Conservation (phyloP, 352 stramenopile genomes). For the Globisporangium megalacanthum region DNA sequence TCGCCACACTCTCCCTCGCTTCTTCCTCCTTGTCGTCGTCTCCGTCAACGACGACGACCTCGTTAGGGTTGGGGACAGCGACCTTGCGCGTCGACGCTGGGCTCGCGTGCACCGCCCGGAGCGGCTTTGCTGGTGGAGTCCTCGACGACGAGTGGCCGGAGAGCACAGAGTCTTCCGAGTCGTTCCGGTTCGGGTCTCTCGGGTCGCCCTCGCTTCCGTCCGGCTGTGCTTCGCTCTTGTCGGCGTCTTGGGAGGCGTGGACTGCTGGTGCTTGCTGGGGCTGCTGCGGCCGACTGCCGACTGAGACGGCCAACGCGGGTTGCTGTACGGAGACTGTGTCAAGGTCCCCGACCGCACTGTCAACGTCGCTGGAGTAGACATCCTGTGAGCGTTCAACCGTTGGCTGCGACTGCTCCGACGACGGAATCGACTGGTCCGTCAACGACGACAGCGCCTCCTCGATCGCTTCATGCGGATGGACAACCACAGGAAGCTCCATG, state of each 20-base stretch:
- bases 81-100: background rate
- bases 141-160: conserved; percentile 21
- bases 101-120: background rate
- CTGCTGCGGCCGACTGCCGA: conserved; percentile 2
- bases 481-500: background rate
- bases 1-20: background rate
- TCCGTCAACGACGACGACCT: background rate
- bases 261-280: background rate
- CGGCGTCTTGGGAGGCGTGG: background rate
- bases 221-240: conserved; percentile 3
- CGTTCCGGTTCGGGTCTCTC: conserved; percentile 12
- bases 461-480: too few relatives aligned
- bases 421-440: conserved; percentile 13
- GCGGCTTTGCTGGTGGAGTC: conserved; percentile 14
- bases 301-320: too few relatives aligned
- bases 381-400: background rate
- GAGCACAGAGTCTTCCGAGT: conserved; percentile 16
- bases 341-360: too few relatives aligned
- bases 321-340: too few relatives aligned
- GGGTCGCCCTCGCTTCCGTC: conserved; percentile 8
- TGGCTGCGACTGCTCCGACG: conserved; percentile 24
- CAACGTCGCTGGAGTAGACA: too few relatives aligned
- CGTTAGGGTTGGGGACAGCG: background rate
- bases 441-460: background rate
- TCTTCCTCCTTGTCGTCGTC: background rate